Evolutionary conservation across 345 rosid species (phyloP).

Genomic region (Kandelia obovata): DNA sequence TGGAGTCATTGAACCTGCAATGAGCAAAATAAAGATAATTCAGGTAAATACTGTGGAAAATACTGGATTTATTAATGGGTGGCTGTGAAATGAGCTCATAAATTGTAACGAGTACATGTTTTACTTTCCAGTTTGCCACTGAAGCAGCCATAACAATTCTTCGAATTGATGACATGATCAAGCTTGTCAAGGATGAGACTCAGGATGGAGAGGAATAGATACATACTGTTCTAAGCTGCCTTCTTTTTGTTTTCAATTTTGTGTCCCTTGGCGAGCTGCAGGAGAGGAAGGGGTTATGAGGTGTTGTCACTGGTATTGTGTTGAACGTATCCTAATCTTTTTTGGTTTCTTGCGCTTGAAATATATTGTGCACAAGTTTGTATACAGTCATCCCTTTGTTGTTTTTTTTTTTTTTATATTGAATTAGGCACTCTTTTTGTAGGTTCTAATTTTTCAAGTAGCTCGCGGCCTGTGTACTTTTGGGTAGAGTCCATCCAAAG

Average conservation of each 20-base stretch:
- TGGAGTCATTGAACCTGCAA: conserved; percentile 97
- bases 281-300: not conserved
- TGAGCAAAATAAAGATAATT: conserved; percentile 99
- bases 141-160: conserved; percentile 98
- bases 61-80: not conserved
- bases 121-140: conserved; percentile 62
- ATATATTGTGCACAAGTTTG: not conserved
- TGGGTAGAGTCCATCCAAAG: too few species aligned
- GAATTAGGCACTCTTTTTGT: too few species aligned
- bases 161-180: conserved; percentile 98
- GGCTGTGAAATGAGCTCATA: not conserved
- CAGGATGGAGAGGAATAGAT: conserved; percentile 51
- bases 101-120: not conserved
- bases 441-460: too few species aligned
- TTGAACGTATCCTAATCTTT: not conserved
- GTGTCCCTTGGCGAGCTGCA: not conserved
- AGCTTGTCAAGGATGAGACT: conserved; percentile 85
- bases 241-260: not conserved
- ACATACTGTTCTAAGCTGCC: not conserved
- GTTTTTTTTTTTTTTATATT: too few species aligned
- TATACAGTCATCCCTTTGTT: too few species aligned
- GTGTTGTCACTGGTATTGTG: not conserved
- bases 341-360: not conserved
- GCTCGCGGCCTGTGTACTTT: too few species aligned
- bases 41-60: conserved; percentile 49